Evolutionary conservation across 805 yeast genomes (phyloP), one percentile per base, ranked within the genome.

Genomic region (Candida ipomoeae): DNA sequence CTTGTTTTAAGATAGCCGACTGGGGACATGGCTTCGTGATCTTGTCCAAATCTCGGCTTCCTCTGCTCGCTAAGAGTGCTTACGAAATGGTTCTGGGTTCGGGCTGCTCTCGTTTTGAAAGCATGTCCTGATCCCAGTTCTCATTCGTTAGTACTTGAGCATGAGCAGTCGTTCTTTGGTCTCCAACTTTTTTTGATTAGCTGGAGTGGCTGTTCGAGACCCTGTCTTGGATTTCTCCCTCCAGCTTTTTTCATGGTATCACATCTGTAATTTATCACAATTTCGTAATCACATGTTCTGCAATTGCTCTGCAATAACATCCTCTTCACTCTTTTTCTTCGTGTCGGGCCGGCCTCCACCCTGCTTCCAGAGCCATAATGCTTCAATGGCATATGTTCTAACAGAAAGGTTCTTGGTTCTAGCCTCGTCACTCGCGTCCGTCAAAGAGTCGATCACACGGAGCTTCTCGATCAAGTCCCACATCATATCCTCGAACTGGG

Each of bases 341-440:
- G 41, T 38, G 13, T 47, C 39, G 3, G 55, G 54, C 31, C 63
- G 56, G 52, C 79, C 82, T 0, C 80, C 79, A 1, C 78, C 81
- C 57, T 76, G 68, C 57, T 78, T 84, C 94, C 96, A 89, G 48
- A 91, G 68, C 96, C 96, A 91, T 34, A 91, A 73, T 0, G 97
- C 96, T 57, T 91, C 97, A 31, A 86, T 75, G 0, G 97, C 96
- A 64, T 89, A 88, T 57, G 80, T 87, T 58, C 87, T 74, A 1
- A 90, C 90, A 34, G 91, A 85, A 31, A 91, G 52, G 64, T 87
- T 88, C 15, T 68, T 71, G 0, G 89, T 84, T 46, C 68, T 71
- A 13, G 66, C 64, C 45, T 87, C 95, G 58, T 86, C 85, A 0
- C 89, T 78, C 31, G 87, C 84, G 44, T 83, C 84, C 36, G 81